Percentiles rank a stretch among this genome's conserved stretches.
These are phyloP conservation scores for Neostapfia colusana DNA, from an alignment of 176 grass and related monocot species.

Conservation along the genomic window DNA sequence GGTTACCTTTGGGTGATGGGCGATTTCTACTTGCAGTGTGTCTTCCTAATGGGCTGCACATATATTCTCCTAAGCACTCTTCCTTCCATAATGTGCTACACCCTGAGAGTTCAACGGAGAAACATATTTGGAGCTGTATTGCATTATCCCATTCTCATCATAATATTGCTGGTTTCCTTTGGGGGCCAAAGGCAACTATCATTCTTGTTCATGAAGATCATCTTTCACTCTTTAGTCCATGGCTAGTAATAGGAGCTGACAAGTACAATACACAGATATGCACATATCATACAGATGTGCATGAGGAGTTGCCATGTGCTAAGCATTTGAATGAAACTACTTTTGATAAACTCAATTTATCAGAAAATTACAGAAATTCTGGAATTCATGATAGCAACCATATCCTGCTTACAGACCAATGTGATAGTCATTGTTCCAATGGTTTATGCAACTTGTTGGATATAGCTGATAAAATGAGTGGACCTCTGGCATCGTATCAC, in stretches of 20 bases:
- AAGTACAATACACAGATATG: slow-evolving; percentile 14
- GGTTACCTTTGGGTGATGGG: slow-evolving; percentile 78
- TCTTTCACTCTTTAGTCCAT: slow-evolving; percentile 75
- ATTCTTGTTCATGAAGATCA: slow-evolving; percentile 84
- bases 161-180: slow-evolving; percentile 65
- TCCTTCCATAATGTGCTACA: slow-evolving; percentile 52
- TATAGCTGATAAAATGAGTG: slow-evolving; percentile 62
- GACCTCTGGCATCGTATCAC: slow-evolving; percentile 67
- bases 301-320: slow-evolving; percentile 45
- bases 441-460: slow-evolving; percentile 61
- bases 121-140: slow-evolving; percentile 79
- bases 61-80: slow-evolving; percentile 74
- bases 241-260: slow-evolving; percentile 43
- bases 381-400: slow-evolving; percentile 35
- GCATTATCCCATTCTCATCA: slow-evolving; percentile 59
- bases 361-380: slow-evolving; percentile 40
- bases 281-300: slow-evolving; percentile 25
- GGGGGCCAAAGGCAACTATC: slow-evolving; percentile 79
- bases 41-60: slow-evolving; percentile 69
- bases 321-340: slow-evolving; percentile 42
- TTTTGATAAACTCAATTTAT: slow-evolving; percentile 44
- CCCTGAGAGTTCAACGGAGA: slow-evolving; percentile 49
- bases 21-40: slow-evolving; percentile 69
- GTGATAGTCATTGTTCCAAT: slow-evolving; percentile 38
- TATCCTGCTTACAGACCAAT: slow-evolving; percentile 23